phyloP scores from a whole-genome alignment of 371 early-diverging fungal genomes.

The Syncephalastrum sp. region DNA sequence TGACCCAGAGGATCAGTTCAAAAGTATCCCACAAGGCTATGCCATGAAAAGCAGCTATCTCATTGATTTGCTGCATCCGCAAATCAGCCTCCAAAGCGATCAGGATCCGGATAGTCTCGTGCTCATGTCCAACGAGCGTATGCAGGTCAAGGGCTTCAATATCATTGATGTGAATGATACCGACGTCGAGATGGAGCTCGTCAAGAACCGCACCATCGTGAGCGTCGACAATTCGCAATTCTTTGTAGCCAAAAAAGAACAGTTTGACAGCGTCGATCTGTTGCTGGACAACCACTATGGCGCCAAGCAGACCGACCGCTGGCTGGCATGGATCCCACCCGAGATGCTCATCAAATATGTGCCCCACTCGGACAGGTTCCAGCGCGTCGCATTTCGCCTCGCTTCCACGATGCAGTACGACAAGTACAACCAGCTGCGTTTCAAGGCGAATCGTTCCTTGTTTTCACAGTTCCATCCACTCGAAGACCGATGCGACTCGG shows the following conservation, averaged over 20 bases:
- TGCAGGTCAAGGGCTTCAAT: constrained; percentile 60
- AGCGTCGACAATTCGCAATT: constrained; percentile 80
- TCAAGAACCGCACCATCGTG: constrained; percentile 72
- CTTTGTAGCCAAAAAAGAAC: constrained; percentile 69
- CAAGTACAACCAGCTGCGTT: constrained; percentile 77
- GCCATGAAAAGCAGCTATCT: constrained; percentile 59
- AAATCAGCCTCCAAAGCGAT: constrained; percentile 64
- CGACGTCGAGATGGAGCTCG: constrained; percentile 54
- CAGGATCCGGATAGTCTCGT: constrained; percentile 49
- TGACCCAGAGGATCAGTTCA: constrained; percentile 42
- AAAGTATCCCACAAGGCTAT: constrained; percentile 53
- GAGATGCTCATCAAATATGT: constrained; percentile 73
- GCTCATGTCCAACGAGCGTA: constrained; percentile 63
- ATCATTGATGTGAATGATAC: constrained; percentile 59
- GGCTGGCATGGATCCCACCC: constrained; percentile 87
- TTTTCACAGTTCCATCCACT: constrained; percentile 39
- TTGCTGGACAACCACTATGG: constrained; percentile 51
- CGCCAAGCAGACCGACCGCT: constrained; percentile 51
- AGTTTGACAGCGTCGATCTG: constrained; percentile 57
- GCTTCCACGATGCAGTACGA: constrained; percentile 76
- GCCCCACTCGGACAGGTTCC: constrained; percentile 56
- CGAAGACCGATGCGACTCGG: constrained; percentile 59
- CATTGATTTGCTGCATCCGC: constrained; percentile 70
- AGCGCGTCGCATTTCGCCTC: constrained; percentile 72
- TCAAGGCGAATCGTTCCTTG: constrained; percentile 28